Percentiles rank a stretch among this genome's conserved stretches.
These are phyloP conservation scores for Microbotryum violaceum DNA, from an alignment of 1,284 basidiomycete genomes.

Conservation along the genomic window DNA sequence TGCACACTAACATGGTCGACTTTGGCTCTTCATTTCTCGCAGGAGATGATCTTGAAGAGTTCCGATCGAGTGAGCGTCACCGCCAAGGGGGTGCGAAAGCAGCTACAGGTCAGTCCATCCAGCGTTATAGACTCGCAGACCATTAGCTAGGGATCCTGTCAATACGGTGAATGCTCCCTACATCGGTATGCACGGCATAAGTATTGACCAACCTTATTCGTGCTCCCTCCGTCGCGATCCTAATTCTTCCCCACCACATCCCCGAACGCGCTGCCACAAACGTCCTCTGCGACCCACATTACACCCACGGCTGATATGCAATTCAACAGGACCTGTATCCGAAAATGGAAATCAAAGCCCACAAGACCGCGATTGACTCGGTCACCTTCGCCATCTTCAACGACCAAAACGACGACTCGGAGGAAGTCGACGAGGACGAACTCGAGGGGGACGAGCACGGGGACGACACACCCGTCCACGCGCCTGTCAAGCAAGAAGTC, in stretches of 20 bases:
- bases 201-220: not conserved
- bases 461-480: not conserved
- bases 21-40: not conserved
- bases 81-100: slow-evolving; percentile 18
- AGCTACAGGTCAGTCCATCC: slow-evolving; percentile 15
- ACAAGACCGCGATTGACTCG: slow-evolving; percentile 21
- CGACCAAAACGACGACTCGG: not conserved
- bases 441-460: not conserved
- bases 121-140: not conserved
- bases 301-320: no score
- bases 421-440: not conserved
- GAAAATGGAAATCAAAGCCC: slow-evolving; percentile 13
- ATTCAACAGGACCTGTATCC: slow-evolving; percentile 13
- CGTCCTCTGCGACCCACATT: no score
- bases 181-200: not conserved
- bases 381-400: slow-evolving; percentile 13
- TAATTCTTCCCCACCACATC: no score
- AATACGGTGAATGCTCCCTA: not conserved
- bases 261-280: no score
- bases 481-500: slow-evolving; percentile 1
- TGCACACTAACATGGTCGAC: no score
- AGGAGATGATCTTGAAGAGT: slow-evolving; percentile 5
- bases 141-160: not conserved
- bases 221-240: no score
- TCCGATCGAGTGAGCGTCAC: slow-evolving; percentile 8